A percentile compares a stretch with the other conserved stretches of the same genome.
These are phyloP conservation scores for Beauveria rudraprayagi DNA, from an alignment of 2,329 filamentous ascomycete genomes.

Conservation along the genomic window DNA sequence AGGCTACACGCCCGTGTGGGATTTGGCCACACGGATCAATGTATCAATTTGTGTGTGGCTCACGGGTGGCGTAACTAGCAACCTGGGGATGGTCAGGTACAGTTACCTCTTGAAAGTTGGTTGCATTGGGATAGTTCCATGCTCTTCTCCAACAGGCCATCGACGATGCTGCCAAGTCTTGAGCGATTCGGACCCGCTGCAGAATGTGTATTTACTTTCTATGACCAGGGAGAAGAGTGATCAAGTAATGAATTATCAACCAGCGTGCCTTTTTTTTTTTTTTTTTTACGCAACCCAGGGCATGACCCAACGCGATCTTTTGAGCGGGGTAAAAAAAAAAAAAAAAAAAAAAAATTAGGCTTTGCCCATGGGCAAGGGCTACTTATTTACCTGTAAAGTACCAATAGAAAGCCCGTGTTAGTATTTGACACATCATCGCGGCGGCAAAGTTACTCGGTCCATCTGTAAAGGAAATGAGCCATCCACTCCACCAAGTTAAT, in stretches of 20 bases:
- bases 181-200: not conserved
- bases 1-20: not conserved
- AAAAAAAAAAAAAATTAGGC: not conserved
- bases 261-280: not conserved
- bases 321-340: not conserved
- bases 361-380: not conserved
- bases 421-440: not conserved
- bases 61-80: slow-evolving; percentile 1
- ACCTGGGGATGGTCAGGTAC: not conserved
- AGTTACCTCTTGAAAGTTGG: not conserved
- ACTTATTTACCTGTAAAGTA: not conserved
- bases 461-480: not conserved
- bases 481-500: no score
- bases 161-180: not conserved
- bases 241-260: not conserved
- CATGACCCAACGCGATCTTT: not conserved
- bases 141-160: not conserved
- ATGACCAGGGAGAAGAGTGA: no score
- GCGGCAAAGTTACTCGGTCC: not conserved
- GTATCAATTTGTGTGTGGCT: not conserved
- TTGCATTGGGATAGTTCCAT: not conserved
- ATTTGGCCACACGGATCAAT: not conserved
- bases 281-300: not conserved
- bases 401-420: not conserved
- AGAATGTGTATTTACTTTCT: not conserved